Evolutionary conservation across 495 filamentous ascomycete species (phyloP), one percentile per base, ranked within the genome.

Genomic region (Collariella sp.): DNA sequence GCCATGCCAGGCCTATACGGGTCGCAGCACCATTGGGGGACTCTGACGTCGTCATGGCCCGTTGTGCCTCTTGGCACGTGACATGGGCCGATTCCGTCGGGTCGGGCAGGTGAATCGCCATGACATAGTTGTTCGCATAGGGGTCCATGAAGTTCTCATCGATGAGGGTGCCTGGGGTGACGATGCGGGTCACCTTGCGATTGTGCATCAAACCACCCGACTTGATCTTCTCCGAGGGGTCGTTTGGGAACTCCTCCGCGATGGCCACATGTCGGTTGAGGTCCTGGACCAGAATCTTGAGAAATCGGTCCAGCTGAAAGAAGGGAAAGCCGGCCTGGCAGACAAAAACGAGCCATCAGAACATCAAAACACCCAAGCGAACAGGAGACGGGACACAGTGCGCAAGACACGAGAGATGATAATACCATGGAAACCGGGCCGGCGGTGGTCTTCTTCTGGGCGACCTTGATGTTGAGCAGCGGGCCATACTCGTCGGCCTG

Each of bases 121-220:
- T 79, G 38, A 98, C 68, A 65, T 89, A 98, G 64, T 96, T 95
- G 66, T 94, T 95, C 57, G 88, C 83, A 49, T 85, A 89, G 0
- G 89, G 85, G 62, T 96, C 87, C 74, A 97, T 87, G 67, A 96
- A 97, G 57, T 91, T 89, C 69, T 99, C 94, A 67, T 99, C 93
- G 60, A 97, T 95, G 40, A 97, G 70, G 1, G 93, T 99, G 9
- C 93, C 93, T 0, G 94, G 90, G 0, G 93, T 96, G 65, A 99
- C 79, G 50, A 96, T 84, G 38, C 93, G 83, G 39, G 87, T 79
- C 15, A 99, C 87, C 56, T 76, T 82, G 39, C 93, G 83, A 62
- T 91, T 87, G 63, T 90, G 94, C 67, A 88, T 70, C 46, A 94
- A 72, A 2, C 87, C 87, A 7, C 87, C 86, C 12, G 81, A 78